Base-by-base conservation (phyloP, 2,329 filamentous ascomycete species). In the Thielaviopsis musarum region DNA sequence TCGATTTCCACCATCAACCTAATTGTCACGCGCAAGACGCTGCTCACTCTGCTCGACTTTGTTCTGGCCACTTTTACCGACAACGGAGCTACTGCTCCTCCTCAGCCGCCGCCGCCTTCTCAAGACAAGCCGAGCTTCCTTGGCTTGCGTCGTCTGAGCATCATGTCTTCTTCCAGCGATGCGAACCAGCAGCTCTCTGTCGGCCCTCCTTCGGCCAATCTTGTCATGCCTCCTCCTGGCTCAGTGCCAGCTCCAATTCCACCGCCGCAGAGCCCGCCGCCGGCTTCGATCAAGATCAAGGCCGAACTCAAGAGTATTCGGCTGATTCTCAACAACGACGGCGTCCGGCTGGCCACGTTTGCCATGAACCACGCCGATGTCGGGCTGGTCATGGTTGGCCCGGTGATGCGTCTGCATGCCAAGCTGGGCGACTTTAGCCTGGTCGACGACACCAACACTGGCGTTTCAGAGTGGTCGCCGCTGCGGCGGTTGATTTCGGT, bases 321-420 rank as follows among this genome's bases (percentile, higher is more conserved):
- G 2, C 77, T 98, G 28, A 91, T 98, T 63, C 76, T 99, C 59
- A 99, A 99, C 69, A 97, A 98, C 64, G 94, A 99, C 69, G 93
- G 93, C 0, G 94, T 97, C 61, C 83, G 93, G 26, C 78, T 99
- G 28, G 93, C 93, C 28, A 98, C 93, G 0, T 73, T 98, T 19
- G 93, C 90, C 58, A 82, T 99, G 66, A 94, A 89, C 65, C 91
- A 93, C 62, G 93, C 91, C 1, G 88, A 96, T 68, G 85, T 96
- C 38, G 88, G 88, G 1, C 84, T 98, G 6, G 95, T 95, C 73
- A 75, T 98, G 4, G 82, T 87, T 56, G 90, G 87, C 49, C 88
- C 84, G 65, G 85, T 88, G 0, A 93, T 98, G 87, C 82, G 88
- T 38, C 82, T 98, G 26, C 88, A 85, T 54, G 89, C 90, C 15